These are phyloP conservation scores for Agarophyton chilense DNA, from an alignment of 23 red algal species.

Conservation along the genomic window DNA sequence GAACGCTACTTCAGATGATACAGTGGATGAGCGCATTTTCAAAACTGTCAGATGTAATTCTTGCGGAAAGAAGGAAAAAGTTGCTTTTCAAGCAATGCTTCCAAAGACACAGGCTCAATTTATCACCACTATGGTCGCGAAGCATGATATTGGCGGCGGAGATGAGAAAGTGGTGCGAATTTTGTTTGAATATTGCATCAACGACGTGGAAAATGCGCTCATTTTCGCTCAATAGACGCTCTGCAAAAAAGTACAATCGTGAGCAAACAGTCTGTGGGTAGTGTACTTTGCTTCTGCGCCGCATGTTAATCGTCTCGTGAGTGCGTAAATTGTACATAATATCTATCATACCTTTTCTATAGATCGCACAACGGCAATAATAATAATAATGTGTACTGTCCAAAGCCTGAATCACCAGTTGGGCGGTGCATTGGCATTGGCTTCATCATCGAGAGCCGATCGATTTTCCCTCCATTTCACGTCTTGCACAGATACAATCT, in stretches of 20 bases:
- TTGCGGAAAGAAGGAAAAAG: slow-evolving; percentile 41
- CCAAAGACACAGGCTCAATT: not conserved
- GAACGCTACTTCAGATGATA: not conserved
- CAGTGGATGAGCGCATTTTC: not conserved
- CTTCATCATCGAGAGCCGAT: not conserved
- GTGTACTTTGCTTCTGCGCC: too few relatives aligned
- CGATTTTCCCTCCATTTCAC: slow-evolving; percentile 29
- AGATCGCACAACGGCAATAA: too few relatives aligned
- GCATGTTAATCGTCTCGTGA: too few relatives aligned
- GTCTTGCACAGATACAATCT: slow-evolving; percentile 28
- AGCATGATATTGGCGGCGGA: slow-evolving; percentile 22
- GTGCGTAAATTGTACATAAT: too few relatives aligned
- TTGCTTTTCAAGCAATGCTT: not conserved
- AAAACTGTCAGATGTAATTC: slow-evolving; percentile 30
- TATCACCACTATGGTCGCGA: not conserved
- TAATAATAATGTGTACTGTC: too few relatives aligned
- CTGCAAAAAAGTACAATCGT: not conserved
- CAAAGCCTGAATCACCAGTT: not conserved
- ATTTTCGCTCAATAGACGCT: slow-evolving; percentile 27
- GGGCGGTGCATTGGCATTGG: not conserved
- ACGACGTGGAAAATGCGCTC: slow-evolving; percentile 1
- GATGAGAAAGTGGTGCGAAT: slow-evolving; percentile 31
- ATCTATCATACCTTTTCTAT: too few relatives aligned
- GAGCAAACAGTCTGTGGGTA: too few relatives aligned
- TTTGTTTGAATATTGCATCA: slow-evolving; percentile 30